Evolutionary conservation across 305 asterid species (phyloP).

Genomic region (Solanum hybrid): DNA sequence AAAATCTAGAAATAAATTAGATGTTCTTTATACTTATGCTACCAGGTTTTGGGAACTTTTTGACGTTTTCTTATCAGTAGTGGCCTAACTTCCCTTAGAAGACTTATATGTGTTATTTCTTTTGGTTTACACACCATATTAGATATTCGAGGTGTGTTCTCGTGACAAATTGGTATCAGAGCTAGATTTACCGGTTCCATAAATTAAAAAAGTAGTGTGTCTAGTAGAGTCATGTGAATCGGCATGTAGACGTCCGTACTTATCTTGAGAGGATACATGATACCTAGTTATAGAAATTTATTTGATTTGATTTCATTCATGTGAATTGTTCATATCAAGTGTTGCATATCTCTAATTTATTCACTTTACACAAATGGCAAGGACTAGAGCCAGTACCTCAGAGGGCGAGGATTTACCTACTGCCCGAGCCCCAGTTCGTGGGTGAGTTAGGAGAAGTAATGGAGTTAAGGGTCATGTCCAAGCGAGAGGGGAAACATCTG

Average conservation of each 20-base stretch:
- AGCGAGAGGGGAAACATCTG: not conserved
- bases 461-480: not conserved
- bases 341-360: not conserved
- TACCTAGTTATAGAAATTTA: too few relatives aligned
- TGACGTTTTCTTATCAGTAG: not conserved
- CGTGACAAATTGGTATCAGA: not conserved
- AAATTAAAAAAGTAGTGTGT: not conserved
- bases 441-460: not conserved
- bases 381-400: not conserved
- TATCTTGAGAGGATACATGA: not conserved
- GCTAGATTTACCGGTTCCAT: not conserved
- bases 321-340: not conserved
- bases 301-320: not conserved
- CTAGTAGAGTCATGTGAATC: not conserved
- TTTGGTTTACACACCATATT: not conserved
- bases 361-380: not conserved
- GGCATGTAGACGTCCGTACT: not conserved
- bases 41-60: not conserved
- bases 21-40: not conserved
- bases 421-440: not conserved
- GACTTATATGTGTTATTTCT: not conserved
- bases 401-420: not conserved
- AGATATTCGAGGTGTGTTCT: not conserved
- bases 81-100: not conserved
- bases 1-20: not conserved